Conservation (phyloP, 2,329 filamentous ascomycete species). For the Scolecobasidium constrictum region DNA sequence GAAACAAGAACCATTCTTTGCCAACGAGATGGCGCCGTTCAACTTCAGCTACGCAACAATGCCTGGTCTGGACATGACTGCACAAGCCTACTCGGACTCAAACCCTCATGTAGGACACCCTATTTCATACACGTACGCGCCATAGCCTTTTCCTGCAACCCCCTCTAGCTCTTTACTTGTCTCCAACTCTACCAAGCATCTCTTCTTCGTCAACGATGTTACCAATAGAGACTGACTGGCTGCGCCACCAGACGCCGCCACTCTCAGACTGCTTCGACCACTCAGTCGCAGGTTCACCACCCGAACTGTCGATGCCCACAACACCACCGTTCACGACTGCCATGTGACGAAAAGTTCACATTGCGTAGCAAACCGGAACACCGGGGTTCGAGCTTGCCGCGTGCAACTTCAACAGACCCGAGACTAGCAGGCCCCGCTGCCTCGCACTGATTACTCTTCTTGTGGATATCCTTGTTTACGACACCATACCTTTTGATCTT, state of each 20-base stretch:
- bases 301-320: slow-evolving; percentile 52
- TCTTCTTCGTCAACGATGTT: slow-evolving; percentile 15
- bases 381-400: too few relatives aligned
- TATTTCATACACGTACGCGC: slow-evolving; percentile 18
- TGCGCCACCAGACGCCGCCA: slow-evolving; percentile 54
- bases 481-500: too few relatives aligned
- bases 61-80: slow-evolving; percentile 51
- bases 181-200: slow-evolving; percentile 14
- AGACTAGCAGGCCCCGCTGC: too few relatives aligned
- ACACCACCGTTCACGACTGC: slow-evolving; percentile 43
- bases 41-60: slow-evolving; percentile 60
- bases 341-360: neutral
- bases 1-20: slow-evolving; percentile 54
- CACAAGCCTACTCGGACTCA: slow-evolving; percentile 54
- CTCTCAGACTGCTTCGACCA: slow-evolving; percentile 64
- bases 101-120: slow-evolving; percentile 64
- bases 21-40: slow-evolving; percentile 52
- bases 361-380: too few relatives aligned
- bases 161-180: slow-evolving; percentile 16
- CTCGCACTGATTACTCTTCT: too few relatives aligned
- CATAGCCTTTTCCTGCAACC: slow-evolving; percentile 18
- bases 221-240: slow-evolving; percentile 9
- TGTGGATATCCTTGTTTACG: too few relatives aligned
- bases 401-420: too few relatives aligned
- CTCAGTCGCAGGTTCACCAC: slow-evolving; percentile 37